Evolutionary conservation across 495 filamentous ascomycete genomes (phyloP), one percentile per base, ranked within the genome.

Genomic region (Arthonia radiata): DNA sequence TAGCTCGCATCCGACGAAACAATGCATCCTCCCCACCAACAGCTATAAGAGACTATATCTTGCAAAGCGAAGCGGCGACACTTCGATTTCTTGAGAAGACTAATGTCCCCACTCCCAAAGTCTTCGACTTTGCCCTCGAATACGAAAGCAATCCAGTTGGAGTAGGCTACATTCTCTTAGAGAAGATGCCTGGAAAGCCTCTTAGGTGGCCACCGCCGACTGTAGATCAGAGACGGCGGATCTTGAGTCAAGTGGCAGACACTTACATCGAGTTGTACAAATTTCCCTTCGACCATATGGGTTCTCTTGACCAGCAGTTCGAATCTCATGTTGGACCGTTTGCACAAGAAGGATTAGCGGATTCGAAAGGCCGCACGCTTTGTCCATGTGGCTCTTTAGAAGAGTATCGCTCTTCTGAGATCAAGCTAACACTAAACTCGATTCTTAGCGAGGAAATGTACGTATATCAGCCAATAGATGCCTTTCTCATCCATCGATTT

Each of bases 191-290:
- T 7, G 46, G 49, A 0, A 44, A 37, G 24, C 33, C 46, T 5
- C 25, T 53, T 15, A 27, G 42, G 13, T 52, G 42, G 43, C 23
- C 41, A 6, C 10, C 31, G 16, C 24, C 37, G 15, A 40, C 31
- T 17, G 10, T 31, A 10, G 27, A 39, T 33, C 43, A 51, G 18
- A 44, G 35, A 27, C 26, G 27, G 11, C 50, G 47, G 25, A 33
- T 59, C 4, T 34, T 47, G 35, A 27, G 36, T 27, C 46, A 56
- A 34, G 37, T 53, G 13, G 51, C 42, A 5, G 51, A 56, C 22
- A 36, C 52, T n/a, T 52, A 45, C 13, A 34, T 52, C 6, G 49
- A 54, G 31, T 21, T 57, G 15, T 31, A 49, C 14, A 39, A 27
- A 12, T 35, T 43, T 22, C 44, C 46, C 1, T 50, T 49, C 28